Base-by-base conservation (phyloP, 768 basidiomycete genomes). In the Pisolithus albus region DNA sequence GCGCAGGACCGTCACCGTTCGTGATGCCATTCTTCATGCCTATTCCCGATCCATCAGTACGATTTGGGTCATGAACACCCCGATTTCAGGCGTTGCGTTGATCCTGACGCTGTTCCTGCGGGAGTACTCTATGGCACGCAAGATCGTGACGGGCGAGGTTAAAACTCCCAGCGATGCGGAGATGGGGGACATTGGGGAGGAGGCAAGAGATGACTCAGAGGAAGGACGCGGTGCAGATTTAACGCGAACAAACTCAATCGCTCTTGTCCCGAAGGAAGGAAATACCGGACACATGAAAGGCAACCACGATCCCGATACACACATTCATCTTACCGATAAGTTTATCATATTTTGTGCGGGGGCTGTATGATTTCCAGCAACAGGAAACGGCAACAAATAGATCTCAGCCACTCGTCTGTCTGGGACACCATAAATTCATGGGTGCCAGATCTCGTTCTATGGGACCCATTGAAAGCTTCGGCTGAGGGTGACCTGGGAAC, bases 11-110 rank as follows among this genome's bases (percentile, higher is more conserved):
- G 66, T 75, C 7, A 59, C 60, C 10, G 61, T 73, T 26, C 81
- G 81, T 11, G 58, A 69, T 23, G 70, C 70, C 39, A 69, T 85
- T 8, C 74, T 82, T 30, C 72, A 85, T 51, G 84, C 84, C 0
- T 87, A 80, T 66, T 74, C 84, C 13, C 70, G 72, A 28, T 80
- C 84, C 3, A 81, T 88, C 37, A 75, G 75, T 55, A 67, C 55
- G 43, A 81, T 88, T 21, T 88, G 86, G 84, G 55, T 85, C 19
- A 80, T 82, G 8, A 74, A 73, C 64, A 82, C 82, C 9, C 83
- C 81, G 0, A 67, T 87, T 24, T 47, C 78, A 7, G 81, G 78
- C 11, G 70, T 72, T 39, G 72, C 75, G 24, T 74, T 86, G 57
- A 56, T 85, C 34, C 54, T 73, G 54, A 62, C 77, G 16, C 56